Percentiles rank a stretch among this genome's conserved stretches.
Conservation (phyloP, 176 grass and related monocot species). For the Saccharum officinarum region DNA sequence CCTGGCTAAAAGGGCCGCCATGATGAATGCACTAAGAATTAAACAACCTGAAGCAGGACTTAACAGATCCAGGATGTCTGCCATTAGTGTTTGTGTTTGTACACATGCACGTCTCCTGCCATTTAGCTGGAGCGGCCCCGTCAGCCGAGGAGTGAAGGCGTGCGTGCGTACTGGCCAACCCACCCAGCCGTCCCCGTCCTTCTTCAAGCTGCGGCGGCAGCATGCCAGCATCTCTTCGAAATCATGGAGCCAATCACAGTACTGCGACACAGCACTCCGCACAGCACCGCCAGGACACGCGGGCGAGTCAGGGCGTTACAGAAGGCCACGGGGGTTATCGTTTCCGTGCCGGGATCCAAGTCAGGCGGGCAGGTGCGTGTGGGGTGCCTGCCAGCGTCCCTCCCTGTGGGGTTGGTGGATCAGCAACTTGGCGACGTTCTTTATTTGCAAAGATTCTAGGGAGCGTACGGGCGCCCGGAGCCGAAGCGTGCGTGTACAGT, state of each 20-base stretch:
- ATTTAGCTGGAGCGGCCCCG: not conserved
- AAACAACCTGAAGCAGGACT: conserved; percentile 8
- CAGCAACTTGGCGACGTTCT: conserved; percentile 13
- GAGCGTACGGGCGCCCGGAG: not conserved
- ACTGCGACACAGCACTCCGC: not conserved
- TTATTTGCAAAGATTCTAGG: conserved; percentile 34
- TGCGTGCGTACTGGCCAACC: not conserved
- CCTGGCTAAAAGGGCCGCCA: not conserved
- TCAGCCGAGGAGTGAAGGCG: not conserved
- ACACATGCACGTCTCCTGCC: not conserved
- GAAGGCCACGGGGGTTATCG: conserved; percentile 27
- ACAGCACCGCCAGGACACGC: not conserved
- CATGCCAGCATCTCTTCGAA: not conserved
- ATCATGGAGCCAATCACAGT: not conserved
- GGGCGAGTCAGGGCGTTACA: not conserved
- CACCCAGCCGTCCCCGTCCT: not conserved
- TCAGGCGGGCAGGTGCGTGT: not conserved
- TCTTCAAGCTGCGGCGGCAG: not conserved
- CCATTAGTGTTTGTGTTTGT: conserved; percentile 2
- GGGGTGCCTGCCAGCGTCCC: not conserved
- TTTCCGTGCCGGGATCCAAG: conserved; percentile 20
- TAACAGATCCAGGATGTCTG: conserved; percentile 3
- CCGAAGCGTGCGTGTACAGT: conserved; percentile 13
- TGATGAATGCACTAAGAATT: not conserved
- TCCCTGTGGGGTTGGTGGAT: not conserved